Conservation (phyloP, 225 moss, liverwort and hornwort species). For the Ulota crispa region DNA sequence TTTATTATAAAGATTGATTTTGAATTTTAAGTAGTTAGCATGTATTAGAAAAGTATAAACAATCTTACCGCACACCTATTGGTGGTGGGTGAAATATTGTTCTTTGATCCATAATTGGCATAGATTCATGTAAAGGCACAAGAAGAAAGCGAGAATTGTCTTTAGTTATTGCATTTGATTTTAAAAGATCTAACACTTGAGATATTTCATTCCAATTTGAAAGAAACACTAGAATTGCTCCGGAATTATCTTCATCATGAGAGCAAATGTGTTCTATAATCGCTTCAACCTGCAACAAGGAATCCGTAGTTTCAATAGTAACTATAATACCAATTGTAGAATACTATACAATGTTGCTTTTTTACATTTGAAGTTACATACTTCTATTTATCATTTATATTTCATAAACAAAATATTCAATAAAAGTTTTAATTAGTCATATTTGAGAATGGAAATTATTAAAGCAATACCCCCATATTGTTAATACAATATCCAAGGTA, state of each 20-base stretch:
- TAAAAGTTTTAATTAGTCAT: too few species aligned
- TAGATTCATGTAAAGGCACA: constrained; percentile 78
- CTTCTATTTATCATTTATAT: too few species aligned
- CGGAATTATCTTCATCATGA: constrained; percentile 31
- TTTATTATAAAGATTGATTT: too few species aligned
- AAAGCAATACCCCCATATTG: too few species aligned
- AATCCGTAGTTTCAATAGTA: too few species aligned
- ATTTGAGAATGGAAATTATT: too few species aligned
- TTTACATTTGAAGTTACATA: too few species aligned
- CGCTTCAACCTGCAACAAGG: constrained; percentile 43
- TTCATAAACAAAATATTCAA: too few species aligned
- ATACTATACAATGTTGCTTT: too few species aligned
- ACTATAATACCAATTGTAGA: too few species aligned
- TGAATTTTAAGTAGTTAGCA: too few species aligned
- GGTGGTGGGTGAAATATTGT: constrained; percentile 69
- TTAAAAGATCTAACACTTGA: constrained; percentile 62
- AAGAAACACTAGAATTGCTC: constrained; percentile 75
- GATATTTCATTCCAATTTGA: constrained; percentile 89
- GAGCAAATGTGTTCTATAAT: constrained; percentile 65
- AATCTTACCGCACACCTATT: constrained; percentile 55
- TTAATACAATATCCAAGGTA: too few species aligned
- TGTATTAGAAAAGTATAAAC: not conserved
- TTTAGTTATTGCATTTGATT: constrained; percentile 42
- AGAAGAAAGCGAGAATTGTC: constrained; percentile 40
- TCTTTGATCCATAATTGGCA: constrained; percentile 79